phyloP scores from a whole-genome alignment of 108 stramenopile species.

The Cyclotella kingstonii region DNA sequence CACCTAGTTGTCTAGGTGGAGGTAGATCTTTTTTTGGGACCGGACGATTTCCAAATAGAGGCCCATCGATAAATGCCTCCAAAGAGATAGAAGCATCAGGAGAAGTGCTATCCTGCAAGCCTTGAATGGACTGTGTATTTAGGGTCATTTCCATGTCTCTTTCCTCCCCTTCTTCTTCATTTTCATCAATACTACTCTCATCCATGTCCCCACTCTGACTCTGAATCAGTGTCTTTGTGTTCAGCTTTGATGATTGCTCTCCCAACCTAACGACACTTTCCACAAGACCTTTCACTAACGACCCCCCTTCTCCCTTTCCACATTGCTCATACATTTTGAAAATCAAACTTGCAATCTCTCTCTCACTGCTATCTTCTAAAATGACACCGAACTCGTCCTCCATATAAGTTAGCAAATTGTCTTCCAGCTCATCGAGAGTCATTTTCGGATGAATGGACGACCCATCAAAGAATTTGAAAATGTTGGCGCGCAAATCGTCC shows the following conservation, averaged over 20 bases:
- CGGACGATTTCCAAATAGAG: constrained; percentile 55
- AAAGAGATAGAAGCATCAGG: not conserved
- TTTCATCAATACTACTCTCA: constrained; percentile 45
- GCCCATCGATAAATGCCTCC: constrained; percentile 39
- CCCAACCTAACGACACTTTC: constrained; percentile 45
- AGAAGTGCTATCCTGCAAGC: not conserved
- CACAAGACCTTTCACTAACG: constrained; percentile 57
- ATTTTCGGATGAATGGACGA: constrained; percentile 42
- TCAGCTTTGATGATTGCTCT: constrained; percentile 32
- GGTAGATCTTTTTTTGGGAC: constrained; percentile 34
- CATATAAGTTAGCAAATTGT: constrained; percentile 75
- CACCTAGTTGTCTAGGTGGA: constrained; percentile 70
- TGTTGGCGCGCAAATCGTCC: constrained; percentile 58
- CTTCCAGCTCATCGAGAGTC: constrained; percentile 58
- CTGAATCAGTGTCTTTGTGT: constrained; percentile 55
- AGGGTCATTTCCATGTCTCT: constrained; percentile 8
- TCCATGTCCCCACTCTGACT: constrained; percentile 60
- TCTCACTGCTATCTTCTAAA: constrained; percentile 75
- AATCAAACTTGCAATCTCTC: constrained; percentile 69
- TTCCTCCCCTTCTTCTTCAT: constrained; percentile 9
- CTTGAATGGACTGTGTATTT: constrained; percentile 1
- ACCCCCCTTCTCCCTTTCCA: constrained; percentile 55
- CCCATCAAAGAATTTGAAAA: constrained; percentile 62
- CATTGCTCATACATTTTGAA: constrained; percentile 76
- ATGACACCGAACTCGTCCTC: constrained; percentile 87